Evolutionary conservation across 345 rosid genomes (phyloP), one percentile per base, ranked within the genome.

Genomic region (Citrus hindsii): DNA sequence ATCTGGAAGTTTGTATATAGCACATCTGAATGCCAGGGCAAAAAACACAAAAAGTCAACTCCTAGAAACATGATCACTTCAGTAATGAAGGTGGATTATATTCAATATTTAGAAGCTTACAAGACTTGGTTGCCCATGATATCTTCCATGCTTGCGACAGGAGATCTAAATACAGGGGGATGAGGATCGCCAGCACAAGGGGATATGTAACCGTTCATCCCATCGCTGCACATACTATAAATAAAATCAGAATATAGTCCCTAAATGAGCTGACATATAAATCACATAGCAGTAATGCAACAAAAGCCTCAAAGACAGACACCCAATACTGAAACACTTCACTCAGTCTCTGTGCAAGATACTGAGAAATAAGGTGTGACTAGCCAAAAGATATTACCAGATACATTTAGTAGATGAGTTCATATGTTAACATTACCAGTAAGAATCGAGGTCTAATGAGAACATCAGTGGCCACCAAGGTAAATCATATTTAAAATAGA

Each of bases 151-250:
- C 89, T 91, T 22, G 48, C 79, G 51, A 96, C 84, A 6, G 98
- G 97, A 78, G 99, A 96, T 82, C 90, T 88, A 81, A 91, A 87
- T 82, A 89, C 73, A 56, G 93, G 89, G 65, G 95, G 98, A 71
- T 89, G 92, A 67, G 92, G 76, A 80, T 92, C 95, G 79, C 89
- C 98, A 76, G 84, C 88, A 79, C 97, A 94, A 61, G 93, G 93
- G 60, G 88, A 88, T 79, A 96, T 82, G 84, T 88, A 96, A 72
- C 99, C 99, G 68, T 96, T 94, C 98, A 96, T 92, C 76, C 95
- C 98, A 81, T 88, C 97, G 80, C 99, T 95, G 97, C 94, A 93
- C 9, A 80, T 22, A 71, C 74, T 84, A 77, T 75, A 86, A 84
- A 73, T 76, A 64, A 76, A 64, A 84, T 86, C 88, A 94, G 82